Base-by-base conservation (phyloP, 257 asterid species). In the Orobanche coerulescens region DNA sequence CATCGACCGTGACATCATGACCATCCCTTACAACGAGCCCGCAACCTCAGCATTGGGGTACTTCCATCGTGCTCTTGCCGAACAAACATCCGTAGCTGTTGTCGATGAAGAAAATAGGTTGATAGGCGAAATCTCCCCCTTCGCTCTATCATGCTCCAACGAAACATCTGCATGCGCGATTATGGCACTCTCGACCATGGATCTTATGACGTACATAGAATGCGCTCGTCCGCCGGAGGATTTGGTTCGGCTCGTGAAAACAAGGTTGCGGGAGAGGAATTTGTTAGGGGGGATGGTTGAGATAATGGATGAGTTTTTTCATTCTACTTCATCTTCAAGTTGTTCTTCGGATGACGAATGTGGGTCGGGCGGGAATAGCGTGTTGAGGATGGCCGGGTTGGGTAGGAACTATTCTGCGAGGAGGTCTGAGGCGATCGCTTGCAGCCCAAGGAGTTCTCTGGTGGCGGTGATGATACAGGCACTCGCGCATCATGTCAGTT, bases 401-500 rank as follows among this genome's bases (percentile, higher is more conserved):
- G 73, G 81, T 13, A 77, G 90, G 16, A 54, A 58, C 71, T 76
- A 68, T 25, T 62, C 78, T 0, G 79, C 71, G 0, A 79, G 85
- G 84, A 76, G 87, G 63, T 79, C 85, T 0, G 94, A 86, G 82
- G 85, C 88, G 5, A 77, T 90, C 2, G 69, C 78, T 23, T 86
- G 97, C 47, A 71, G 81, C 50, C 93, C 79, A 0, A 62, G 81
- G 83, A 86, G 88, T 70, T 86, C 94, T 13, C 69, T 90, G 65
- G 82, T 81, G 68, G 97, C 95, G 1, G 93, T 84, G 73, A 79
- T 90, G 93, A 71, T 90, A 39, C 92, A 90, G 75, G 92, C 90
- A 0, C 81, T 90, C 6, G 78, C 97, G 0, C 87, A 82, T 58
- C 87, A 94, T 0, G 93, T 71, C 10, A 79, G 76, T 53, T 81